phyloP scores from a whole-genome alignment of 1,284 basidiomycete species.

The Sporisorium sorghi region DNA sequence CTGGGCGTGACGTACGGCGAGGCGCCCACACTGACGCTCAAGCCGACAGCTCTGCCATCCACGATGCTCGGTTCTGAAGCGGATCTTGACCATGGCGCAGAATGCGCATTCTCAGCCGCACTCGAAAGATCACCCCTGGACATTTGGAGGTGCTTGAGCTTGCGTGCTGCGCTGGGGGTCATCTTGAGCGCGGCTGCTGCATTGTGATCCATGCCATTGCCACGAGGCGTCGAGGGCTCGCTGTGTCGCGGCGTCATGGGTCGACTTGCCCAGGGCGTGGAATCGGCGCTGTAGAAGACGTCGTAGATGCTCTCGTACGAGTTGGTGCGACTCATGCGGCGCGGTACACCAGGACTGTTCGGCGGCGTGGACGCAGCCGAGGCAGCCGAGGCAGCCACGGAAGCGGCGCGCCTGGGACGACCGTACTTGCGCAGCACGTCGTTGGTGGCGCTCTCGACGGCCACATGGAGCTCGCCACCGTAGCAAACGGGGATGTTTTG shows the following conservation, averaged over 20 bases:
- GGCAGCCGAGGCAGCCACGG: slow-evolving; percentile 2
- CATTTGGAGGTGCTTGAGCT: slow-evolving; percentile 58
- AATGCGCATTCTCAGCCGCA: slow-evolving; percentile 36
- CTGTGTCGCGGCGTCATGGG: slow-evolving; percentile 50
- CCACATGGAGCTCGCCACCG: slow-evolving; percentile 59
- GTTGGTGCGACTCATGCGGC: slow-evolving; percentile 39
- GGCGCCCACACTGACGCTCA: slow-evolving; percentile 26
- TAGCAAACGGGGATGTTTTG: slow-evolving; percentile 71
- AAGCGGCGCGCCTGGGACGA: slow-evolving; percentile 32
- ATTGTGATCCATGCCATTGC: not conserved
- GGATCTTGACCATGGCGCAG: slow-evolving; percentile 7
- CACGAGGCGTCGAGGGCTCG: slow-evolving; percentile 44
- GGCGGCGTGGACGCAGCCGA: slow-evolving; percentile 9
- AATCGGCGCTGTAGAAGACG: slow-evolving; percentile 57
- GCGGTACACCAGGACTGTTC: slow-evolving; percentile 11
- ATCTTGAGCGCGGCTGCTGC: slow-evolving; percentile 25
- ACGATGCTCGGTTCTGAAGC: slow-evolving; percentile 26
- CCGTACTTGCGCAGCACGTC: slow-evolving; percentile 60
- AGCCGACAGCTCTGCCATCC: slow-evolving; percentile 34
- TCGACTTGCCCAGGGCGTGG: slow-evolving; percentile 51
- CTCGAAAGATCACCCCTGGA: slow-evolving; percentile 42
- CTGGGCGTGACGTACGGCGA: slow-evolving; percentile 38
- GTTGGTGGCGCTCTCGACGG: slow-evolving; percentile 53
- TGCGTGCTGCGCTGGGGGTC: slow-evolving; percentile 55
- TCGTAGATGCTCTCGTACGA: slow-evolving; percentile 65